Base-by-base conservation (phyloP, 2,329 filamentous ascomycete species). In the Myotisia sp. region DNA sequence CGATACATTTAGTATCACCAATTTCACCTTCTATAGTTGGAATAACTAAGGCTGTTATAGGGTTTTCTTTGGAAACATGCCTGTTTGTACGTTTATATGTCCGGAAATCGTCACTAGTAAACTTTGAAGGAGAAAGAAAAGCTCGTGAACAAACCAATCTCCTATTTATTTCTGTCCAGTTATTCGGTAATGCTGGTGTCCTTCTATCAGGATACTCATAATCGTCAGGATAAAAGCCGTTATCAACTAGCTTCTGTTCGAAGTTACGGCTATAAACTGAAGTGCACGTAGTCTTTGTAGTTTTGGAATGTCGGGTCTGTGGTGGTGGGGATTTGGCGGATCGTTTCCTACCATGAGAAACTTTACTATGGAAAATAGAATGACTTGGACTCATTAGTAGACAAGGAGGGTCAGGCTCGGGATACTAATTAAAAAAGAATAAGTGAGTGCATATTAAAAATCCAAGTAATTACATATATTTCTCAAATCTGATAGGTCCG, bases 71-170 rank as follows among this genome's bases (percentile, higher is more conserved):
- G 4, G 45, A 46, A 5, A 50, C 51, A 19, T 47, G 23, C 20
- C 31, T 40, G 39, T 54, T 47, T 20, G 33, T 46, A 19, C 42
- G 24, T 30, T 36, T 29, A 34, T 62, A 61, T 7, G 42, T 35
- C 24, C 46, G 23, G 31, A 53, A 58, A 2, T 44, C 43, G 6
- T 37, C 32, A 10, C 53, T 40, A 1, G 52, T 44, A 40, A 59
- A 58, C 22, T 42, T 29, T 14, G 53, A 59, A 26, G 46, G 50
- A 17, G 53, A 61, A 40, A 62, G 54, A 13, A 56, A 60, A 12
- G n/a, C 7, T 17, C 26, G 26, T 13, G 26, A 12, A 7, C 14
- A 8, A 8, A 8, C 14, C 26, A 29, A 29, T 29, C 6, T 13
- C 13, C 7, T 16, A 6, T 17, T 31, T 7, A 31, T 31, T 16